These are phyloP conservation scores for Drechslerella coelobrocha DNA, from an alignment of 2,329 filamentous ascomycete species.

Conservation along the genomic window DNA sequence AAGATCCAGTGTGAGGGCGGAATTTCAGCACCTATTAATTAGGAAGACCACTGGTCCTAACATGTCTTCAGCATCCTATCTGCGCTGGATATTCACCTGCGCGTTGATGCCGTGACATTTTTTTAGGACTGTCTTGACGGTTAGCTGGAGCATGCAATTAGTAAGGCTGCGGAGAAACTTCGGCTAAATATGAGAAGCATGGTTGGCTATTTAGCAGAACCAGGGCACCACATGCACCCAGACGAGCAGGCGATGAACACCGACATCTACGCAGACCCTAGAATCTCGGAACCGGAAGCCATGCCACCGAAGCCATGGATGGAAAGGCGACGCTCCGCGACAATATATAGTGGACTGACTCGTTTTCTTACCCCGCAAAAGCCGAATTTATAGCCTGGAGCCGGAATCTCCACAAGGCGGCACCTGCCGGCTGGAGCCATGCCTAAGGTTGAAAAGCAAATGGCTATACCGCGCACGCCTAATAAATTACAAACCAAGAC, in stretches of 20 bases:
- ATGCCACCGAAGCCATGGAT: slow-evolving; percentile 12
- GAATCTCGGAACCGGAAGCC: slow-evolving; percentile 26
- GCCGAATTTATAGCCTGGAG: too few species aligned
- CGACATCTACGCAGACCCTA: background rate
- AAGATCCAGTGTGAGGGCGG: too few species aligned
- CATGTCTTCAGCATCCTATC: too few species aligned
- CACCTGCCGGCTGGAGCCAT: too few species aligned
- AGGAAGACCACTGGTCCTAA: too few species aligned
- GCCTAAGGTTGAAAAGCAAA: too few species aligned
- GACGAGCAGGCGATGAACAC: background rate
- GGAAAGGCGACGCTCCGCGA: slow-evolving; percentile 32
- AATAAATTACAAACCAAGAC: too few species aligned
- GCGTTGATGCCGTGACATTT: slow-evolving; percentile 46
- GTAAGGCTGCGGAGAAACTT: slow-evolving; percentile 37
- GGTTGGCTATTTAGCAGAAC: background rate
- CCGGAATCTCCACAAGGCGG: too few species aligned
- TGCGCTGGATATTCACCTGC: too few species aligned
- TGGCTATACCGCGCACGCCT: too few species aligned
- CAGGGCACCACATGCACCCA: background rate
- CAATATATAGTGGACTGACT: background rate
- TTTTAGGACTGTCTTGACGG: background rate
- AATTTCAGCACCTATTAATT: too few species aligned
- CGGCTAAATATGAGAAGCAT: slow-evolving; percentile 26
- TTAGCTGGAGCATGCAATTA: background rate
- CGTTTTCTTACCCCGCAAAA: slow-evolving; percentile 38